Base-by-base conservation (phyloP, 257 asterid genomes). In the Linaria vulgaris region DNA sequence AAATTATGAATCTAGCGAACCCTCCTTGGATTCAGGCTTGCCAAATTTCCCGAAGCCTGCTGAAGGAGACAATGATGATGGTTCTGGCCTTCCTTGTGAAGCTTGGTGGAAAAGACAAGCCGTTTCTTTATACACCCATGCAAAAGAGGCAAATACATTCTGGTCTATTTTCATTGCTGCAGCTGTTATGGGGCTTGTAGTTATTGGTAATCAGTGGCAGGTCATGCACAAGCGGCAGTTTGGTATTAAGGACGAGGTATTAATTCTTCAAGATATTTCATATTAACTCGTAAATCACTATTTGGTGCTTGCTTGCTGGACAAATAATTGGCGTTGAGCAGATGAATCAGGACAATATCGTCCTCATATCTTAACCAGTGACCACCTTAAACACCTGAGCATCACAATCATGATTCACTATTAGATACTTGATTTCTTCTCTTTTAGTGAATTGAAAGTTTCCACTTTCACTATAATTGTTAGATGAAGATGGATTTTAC, bases 51-150 rank as follows among this genome's bases (percentile, higher is more conserved):
- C 67, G 65, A 73, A 78, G 73, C 47, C 69, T 37, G 64, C 31
- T 20, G 83, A 82, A 34, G 78, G 69, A 47, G 77, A 66, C 24
- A 74, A 69, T 19, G 54, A 58, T 52, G 91, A 81, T 56, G 85
- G 53, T 12, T 65, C 69, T 68, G 78, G 72, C 58, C 86, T 83
- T 70, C 97, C 96, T 62, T 90, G 94, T 71, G 85, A 80, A 75
- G 94, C 91, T 64, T 91, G 97, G 97, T 91, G 97, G 97, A 91
- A 88, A 77, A 79, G 91, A 68, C 76, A 63, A 61, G 89, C 87
- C 41, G 63, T 79, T 71, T 77, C 94, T 61, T 37, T 91, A 9
- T 83, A 88, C 71, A 63, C 74, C 39, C 91, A 80, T 59, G 94
- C 95, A 24, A 88, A 88, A 82, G 97, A 91, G 59, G 80, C 95